These are phyloP conservation scores for Rhodosporidiobolus odoratus DNA, from an alignment of 768 basidiomycete species.

Conservation along the genomic window DNA sequence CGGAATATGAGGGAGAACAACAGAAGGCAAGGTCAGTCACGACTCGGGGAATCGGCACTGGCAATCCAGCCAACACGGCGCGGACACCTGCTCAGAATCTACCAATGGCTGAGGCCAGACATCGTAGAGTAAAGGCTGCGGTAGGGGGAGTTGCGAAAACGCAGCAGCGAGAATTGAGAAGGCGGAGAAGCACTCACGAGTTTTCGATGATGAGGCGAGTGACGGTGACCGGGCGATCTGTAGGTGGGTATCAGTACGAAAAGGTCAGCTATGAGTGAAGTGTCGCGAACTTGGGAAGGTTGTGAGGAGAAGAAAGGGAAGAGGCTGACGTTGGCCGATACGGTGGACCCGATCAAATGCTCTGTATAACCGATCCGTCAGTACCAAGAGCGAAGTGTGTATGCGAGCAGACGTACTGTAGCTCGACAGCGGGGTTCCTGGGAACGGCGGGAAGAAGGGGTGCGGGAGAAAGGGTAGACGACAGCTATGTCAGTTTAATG, in stretches of 20 bases:
- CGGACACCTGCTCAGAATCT: too few species aligned
- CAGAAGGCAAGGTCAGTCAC: too few species aligned
- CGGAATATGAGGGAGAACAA: too few species aligned
- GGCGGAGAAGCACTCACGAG: slow-evolving; percentile 42
- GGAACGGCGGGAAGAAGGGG: slow-evolving; percentile 8
- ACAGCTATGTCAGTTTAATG: too few species aligned
- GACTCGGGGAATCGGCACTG: too few species aligned
- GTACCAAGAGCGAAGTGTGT: not conserved
- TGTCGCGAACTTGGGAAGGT: not conserved
- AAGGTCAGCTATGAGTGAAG: not conserved
- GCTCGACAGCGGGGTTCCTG: slow-evolving; percentile 91
- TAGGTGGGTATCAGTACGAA: not conserved
- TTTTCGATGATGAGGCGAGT: slow-evolving; percentile 94
- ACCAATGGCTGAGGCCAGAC: too few species aligned
- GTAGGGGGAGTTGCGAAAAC: not conserved
- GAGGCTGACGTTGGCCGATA: slow-evolving; percentile 32
- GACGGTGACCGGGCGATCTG: slow-evolving; percentile 85
- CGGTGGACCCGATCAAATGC: slow-evolving; percentile 41
- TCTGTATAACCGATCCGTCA: slow-evolving; percentile 14
- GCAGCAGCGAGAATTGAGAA: not conserved
- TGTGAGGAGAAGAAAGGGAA: not conserved
- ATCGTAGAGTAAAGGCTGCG: not conserved
- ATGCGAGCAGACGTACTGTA: slow-evolving; percentile 49
- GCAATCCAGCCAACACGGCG: too few species aligned
- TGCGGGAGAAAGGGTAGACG: slow-evolving; percentile 1